These are phyloP conservation scores for Gamarada debralockiae DNA, from an alignment of 495 filamentous ascomycete species.

Conservation along the genomic window DNA sequence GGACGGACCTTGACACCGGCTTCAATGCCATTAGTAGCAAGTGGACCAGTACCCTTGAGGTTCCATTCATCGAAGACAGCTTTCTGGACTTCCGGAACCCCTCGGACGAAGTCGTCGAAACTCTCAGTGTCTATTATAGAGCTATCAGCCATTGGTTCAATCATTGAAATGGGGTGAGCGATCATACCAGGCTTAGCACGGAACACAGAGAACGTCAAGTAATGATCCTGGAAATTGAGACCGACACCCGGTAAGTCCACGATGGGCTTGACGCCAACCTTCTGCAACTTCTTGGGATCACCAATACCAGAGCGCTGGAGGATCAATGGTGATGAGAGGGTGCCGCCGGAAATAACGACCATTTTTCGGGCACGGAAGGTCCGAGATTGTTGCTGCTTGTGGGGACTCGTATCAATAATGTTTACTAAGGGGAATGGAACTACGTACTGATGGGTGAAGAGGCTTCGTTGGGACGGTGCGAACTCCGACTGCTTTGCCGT, in stretches of 20 bases:
- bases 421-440: slow-evolving; percentile 19
- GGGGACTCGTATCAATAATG: slow-evolving; percentile 38
- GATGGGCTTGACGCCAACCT: slow-evolving; percentile 62
- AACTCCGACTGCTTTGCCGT: slow-evolving; percentile 61
- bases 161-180: background rate
- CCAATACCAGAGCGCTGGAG: slow-evolving; percentile 71
- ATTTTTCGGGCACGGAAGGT: slow-evolving; percentile 72
- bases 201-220: slow-evolving; percentile 73
- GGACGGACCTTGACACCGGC: slow-evolving; percentile 79
- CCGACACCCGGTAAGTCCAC: slow-evolving; percentile 58
- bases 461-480: slow-evolving; percentile 53
- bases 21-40: slow-evolving; percentile 83
- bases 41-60: slow-evolving; percentile 70
- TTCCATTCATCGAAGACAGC: slow-evolving; percentile 73
- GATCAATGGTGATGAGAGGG: slow-evolving; percentile 74
- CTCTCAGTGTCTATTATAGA: slow-evolving; percentile 51
- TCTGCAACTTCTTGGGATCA: slow-evolving; percentile 49
- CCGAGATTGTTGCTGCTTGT: slow-evolving; percentile 40
- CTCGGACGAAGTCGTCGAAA: slow-evolving; percentile 78
- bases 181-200: slow-evolving; percentile 61
- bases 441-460: slow-evolving; percentile 35
- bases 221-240: slow-evolving; percentile 82
- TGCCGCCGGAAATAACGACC: slow-evolving; percentile 74
- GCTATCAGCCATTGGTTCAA: background rate
- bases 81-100: slow-evolving; percentile 67